Base-by-base conservation (phyloP, 2,329 filamentous ascomycete genomes). In the Ophiostoma piceae region DNA sequence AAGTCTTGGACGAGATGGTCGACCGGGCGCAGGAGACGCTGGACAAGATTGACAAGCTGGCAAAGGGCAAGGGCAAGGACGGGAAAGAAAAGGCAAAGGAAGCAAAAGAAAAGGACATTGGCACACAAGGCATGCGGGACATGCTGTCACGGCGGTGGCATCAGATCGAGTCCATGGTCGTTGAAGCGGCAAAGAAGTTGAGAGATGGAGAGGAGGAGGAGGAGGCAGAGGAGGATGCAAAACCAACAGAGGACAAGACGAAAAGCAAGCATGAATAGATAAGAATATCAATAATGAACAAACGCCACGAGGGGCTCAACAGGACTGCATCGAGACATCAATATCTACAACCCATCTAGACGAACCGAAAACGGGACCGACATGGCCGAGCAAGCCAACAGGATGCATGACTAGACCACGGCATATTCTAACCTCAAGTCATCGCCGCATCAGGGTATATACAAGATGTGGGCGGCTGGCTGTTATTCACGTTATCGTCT, bases 141-240 rank as follows among this genome's bases (percentile, higher is more conserved):
- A 37, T 74, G 47, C 69, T 74, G 32, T 64, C 71, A 2, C 57
- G 54, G 41, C 69, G 73, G 43, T 74, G 73, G 73, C 70, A 51
- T 22, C 73, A 74, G 70, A 72, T 74, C 35, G 73, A 74, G 71
- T 65, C 68, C 62, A 67, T 72, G 68, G 73, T 72, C 29, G 70
- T 51, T 2, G 39, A 71, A 47, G 66, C 73, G 2, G 68, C 70
- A 4, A 47, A 62, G 19, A 35, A 67, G 54, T 60, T 73, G 65
- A 60, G 62, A 11, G 51, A 57, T 26, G 51, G 22, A 12, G n/a
- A 22, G n/a, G 22, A 22, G 22, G 51, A 29, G n/a, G 2, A 22
- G 51, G n/a, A 26, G 43, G 43, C 3, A 11, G 51, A 11, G n/a
- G 51, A 26, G 22, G 51, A 57, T 9, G 2, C n/a, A 7, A 54